Conservation (phyloP, 495 filamentous ascomycete genomes). For the Thozetella sp. region DNA sequence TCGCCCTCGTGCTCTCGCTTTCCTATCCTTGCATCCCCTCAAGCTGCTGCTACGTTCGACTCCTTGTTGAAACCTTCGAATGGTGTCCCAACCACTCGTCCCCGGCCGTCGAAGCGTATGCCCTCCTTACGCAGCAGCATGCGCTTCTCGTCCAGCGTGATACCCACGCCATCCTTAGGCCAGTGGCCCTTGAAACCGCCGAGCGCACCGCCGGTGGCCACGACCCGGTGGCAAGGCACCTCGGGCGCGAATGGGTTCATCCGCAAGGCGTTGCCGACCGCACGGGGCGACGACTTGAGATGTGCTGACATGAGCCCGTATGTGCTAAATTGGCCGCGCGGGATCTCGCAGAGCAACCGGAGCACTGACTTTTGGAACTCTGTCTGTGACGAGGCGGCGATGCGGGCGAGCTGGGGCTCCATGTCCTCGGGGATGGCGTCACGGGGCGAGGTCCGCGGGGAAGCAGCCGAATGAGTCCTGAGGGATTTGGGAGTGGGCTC, state of each 20-base stretch:
- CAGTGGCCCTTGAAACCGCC: constrained; percentile 54
- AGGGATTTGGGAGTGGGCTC: not conserved
- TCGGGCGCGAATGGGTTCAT: constrained; percentile 70
- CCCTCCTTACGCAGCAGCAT: constrained; percentile 38
- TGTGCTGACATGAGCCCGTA: constrained; percentile 71
- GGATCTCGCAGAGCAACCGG: constrained; percentile 69
- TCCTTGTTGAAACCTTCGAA: constrained; percentile 37
- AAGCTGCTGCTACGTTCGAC: no score
- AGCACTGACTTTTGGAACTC: constrained; percentile 62
- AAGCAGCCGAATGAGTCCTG: not conserved
- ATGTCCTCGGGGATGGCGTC: constrained; percentile 2
- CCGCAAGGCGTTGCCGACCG: constrained; percentile 78
- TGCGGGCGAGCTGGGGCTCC: constrained; percentile 6
- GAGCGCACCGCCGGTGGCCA: constrained; percentile 42
- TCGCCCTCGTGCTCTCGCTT: no score
- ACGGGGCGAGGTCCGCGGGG: not conserved
- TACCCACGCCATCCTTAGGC: constrained; percentile 35
- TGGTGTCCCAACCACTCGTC: constrained; percentile 44
- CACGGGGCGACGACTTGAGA: constrained; percentile 71
- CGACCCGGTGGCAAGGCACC: constrained; percentile 57
- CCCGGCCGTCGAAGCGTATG: constrained; percentile 36
- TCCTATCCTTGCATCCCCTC: not conserved
- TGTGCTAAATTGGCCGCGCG: constrained; percentile 68
- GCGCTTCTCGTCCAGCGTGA: constrained; percentile 44
- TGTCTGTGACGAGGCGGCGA: constrained; percentile 45